Evolutionary conservation across 768 basidiomycete genomes (phyloP).

Genomic region (Cantharellus cinnabarinus): DNA sequence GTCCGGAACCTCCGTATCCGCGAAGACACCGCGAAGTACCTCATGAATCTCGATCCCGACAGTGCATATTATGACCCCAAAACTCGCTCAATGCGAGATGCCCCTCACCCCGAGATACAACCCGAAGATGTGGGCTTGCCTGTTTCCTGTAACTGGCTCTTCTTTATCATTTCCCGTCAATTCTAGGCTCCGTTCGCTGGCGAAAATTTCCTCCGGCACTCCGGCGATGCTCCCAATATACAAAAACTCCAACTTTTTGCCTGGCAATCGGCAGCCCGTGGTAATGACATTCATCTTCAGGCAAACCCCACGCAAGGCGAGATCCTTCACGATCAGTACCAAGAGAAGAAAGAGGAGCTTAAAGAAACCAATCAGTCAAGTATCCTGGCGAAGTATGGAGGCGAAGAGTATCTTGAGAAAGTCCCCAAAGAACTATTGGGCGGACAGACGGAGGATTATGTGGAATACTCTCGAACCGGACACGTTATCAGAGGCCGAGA

Average conservation of each 20-base stretch:
- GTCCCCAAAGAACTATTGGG: slow-evolving; percentile 84
- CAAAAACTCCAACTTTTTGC: slow-evolving; percentile 90
- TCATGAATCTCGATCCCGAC: slow-evolving; percentile 86
- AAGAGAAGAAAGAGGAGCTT: slow-evolving; percentile 76
- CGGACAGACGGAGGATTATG: slow-evolving; percentile 93
- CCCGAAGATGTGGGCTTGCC: slow-evolving; percentile 65
- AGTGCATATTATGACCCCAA: slow-evolving; percentile 99
- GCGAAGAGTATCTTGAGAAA: slow-evolving; percentile 73
- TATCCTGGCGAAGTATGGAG: slow-evolving; percentile 84
- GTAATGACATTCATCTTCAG: slow-evolving; percentile 88
- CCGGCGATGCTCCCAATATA: slow-evolving; percentile 84
- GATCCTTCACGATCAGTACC: slow-evolving; percentile 76
- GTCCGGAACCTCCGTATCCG: slow-evolving; percentile 96
- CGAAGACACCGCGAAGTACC: slow-evolving; percentile 97
- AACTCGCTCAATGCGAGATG: slow-evolving; percentile 98
- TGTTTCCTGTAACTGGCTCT: not conserved
- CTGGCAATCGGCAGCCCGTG: slow-evolving; percentile 84
- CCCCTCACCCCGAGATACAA: slow-evolving; percentile 52
- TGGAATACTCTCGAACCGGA: slow-evolving; percentile 88
- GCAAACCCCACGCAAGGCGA: slow-evolving; percentile 94
- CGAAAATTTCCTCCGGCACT: slow-evolving; percentile 83
- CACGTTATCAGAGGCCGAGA: slow-evolving; percentile 84
- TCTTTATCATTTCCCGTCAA: not conserved
- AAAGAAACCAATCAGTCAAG: slow-evolving; percentile 77
- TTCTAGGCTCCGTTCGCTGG: slow-evolving; percentile 72